Evolutionary conservation across 345 rosid species (phyloP).

Genomic region (Citrus cavaleriei): DNA sequence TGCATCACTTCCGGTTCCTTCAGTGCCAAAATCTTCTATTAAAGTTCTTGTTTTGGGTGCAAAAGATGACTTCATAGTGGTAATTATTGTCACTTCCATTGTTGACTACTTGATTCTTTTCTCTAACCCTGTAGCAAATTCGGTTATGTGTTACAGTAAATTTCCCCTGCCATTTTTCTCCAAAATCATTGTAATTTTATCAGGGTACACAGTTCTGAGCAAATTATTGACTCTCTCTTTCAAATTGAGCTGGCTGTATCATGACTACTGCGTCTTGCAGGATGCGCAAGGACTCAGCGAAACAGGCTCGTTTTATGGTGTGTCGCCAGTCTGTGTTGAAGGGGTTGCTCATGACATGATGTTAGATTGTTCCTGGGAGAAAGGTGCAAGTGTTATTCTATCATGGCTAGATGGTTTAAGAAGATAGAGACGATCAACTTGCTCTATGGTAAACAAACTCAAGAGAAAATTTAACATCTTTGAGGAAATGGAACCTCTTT

Average conservation of each 20-base stretch:
- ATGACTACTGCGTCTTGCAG: constrained; percentile 25
- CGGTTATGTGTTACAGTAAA: not conserved
- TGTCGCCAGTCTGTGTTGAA: constrained; percentile 52
- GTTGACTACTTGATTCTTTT: not conserved
- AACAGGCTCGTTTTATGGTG: constrained; percentile 61
- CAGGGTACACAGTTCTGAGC: not conserved
- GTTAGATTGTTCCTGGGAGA: constrained; percentile 82
- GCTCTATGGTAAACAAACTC: not conserved
- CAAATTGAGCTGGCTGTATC: not conserved
- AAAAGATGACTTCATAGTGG: constrained; percentile 82
- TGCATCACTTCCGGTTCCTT: constrained; percentile 80
- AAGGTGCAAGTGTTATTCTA: constrained; percentile 52
- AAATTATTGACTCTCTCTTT: not conserved
- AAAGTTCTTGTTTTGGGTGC: constrained; percentile 73
- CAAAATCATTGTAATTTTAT: too few relatives aligned
- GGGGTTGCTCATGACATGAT: constrained; percentile 91
- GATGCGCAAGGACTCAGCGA: constrained; percentile 63
- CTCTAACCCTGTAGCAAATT: not conserved
- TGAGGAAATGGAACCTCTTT: not conserved
- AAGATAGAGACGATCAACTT: not conserved
- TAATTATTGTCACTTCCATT: constrained; percentile 15
- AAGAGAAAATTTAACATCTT: not conserved
- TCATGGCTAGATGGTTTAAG: constrained; percentile 51
- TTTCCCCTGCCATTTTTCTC: not conserved
- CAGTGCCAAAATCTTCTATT: constrained; percentile 40